A percentile compares a stretch with the other conserved stretches of the same genome.
Conservation (phyloP, 192 early-diverging fungal species). For the Backusella morwellensis region DNA sequence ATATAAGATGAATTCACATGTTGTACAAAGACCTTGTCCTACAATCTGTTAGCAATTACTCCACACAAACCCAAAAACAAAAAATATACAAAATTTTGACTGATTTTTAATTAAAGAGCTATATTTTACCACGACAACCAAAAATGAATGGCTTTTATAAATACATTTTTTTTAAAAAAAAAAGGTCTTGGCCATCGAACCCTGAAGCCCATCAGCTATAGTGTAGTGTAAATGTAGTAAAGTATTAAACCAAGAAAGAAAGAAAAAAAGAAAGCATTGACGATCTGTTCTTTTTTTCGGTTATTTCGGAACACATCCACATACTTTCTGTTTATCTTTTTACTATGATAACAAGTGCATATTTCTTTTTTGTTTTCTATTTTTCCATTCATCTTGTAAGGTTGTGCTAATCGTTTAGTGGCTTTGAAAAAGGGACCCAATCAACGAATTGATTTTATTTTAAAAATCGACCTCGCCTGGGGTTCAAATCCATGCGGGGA, state of each 20-base stretch:
- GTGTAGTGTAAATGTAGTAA: background rate
- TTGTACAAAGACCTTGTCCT: background rate
- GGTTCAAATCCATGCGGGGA: slow-evolving; percentile 1
- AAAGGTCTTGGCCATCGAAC: background rate
- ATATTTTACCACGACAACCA: slow-evolving; percentile 4
- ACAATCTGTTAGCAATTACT: slow-evolving; percentile 4
- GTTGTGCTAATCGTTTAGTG: background rate
- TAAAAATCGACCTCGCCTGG: background rate
- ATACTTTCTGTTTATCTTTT: background rate
- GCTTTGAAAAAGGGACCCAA: background rate
- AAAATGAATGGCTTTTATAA: background rate
- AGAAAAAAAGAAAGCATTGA: background rate
- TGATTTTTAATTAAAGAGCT: slow-evolving; percentile 8
- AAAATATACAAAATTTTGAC: slow-evolving; percentile 4
- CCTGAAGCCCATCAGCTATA: background rate
- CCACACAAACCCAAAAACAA: background rate
- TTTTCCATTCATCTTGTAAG: background rate
- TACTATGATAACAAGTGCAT: background rate
- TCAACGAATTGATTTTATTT: background rate
- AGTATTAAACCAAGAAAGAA: background rate
- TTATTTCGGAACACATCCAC: background rate
- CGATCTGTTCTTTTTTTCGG: background rate
- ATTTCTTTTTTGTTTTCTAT: background rate
- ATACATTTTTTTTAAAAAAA: background rate
- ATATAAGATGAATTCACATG: background rate